Evolutionary conservation across 495 filamentous ascomycete species (phyloP).

Genomic region (Thermochaetoides thermophila): DNA sequence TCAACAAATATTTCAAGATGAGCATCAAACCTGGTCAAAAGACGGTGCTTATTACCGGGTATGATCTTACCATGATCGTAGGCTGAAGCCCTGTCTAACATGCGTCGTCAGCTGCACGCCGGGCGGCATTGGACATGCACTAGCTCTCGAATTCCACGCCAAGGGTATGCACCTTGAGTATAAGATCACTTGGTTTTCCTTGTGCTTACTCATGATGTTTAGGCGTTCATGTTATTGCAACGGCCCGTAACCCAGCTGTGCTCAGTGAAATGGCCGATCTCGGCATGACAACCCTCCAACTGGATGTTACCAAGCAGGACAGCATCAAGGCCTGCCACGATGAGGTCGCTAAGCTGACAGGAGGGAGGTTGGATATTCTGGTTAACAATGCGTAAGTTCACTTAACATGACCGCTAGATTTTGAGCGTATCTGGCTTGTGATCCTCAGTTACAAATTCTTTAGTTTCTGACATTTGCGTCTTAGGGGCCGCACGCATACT

Average conservation of each 20-base stretch:
- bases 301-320: constrained; percentile 35
- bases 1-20: too few species aligned
- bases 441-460: background rate
- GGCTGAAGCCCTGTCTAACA: background rate
- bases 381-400: constrained; percentile 48
- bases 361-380: constrained; percentile 45
- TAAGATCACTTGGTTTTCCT: background rate
- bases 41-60: constrained; percentile 39
- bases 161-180: constrained; percentile 18
- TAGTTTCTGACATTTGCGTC: too few species aligned
- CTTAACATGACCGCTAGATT: too few species aligned
- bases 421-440: too few species aligned
- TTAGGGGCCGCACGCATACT: constrained; percentile 36
- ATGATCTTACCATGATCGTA: constrained; percentile 1
- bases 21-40: constrained; percentile 26
- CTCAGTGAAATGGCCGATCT: constrained; percentile 27
- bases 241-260: constrained; percentile 34
- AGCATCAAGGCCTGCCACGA: constrained; percentile 35
- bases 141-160: constrained; percentile 35
- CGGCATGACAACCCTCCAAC: constrained; percentile 32
- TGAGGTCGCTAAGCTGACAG: constrained; percentile 34
- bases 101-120: constrained; percentile 30
- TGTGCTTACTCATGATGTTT: background rate
- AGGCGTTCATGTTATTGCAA: constrained; percentile 41
- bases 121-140: constrained; percentile 37